Evolutionary conservation across 306 rosid species (phyloP), one percentile per base, ranked within the genome.

Genomic region (Cercis canadensis): DNA sequence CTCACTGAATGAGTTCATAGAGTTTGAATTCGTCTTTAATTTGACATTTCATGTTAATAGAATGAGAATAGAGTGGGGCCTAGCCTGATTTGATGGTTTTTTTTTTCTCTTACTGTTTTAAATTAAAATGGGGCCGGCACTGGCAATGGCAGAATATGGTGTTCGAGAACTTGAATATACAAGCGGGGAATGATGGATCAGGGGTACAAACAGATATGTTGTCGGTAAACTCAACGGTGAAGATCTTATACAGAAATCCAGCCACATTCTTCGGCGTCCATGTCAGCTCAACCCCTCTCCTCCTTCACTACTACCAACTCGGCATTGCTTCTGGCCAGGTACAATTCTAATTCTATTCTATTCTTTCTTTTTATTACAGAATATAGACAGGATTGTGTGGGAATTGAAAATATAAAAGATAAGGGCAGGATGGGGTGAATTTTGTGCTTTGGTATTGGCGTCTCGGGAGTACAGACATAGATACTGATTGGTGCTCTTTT

Each of bases 241-340:
- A 73, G 83, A 86, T 94, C 10, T 19, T 55, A 7, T 94, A 87
- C 80, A 82, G 63, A 54, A 94, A 94, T 62, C 92, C 90, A 0
- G 96, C 81, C 14, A 87, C 97, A 3, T 94, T 94, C 73, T 94
- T 90, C 79, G 96, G 96, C 32, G 87, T 89, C 70, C 98, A 94
- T 54, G 98, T 90, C 87, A 86, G 85, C 39, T 82, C 89, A 0
- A 87, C 89, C 1, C 97, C 95, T 7, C 55, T 94, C 49, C 77
- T 82, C 4, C 96, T 94, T 17, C 81, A 39, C 40, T 89, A 82
- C 62, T 84, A 71, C 80, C 92, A 90, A 83, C 97, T 90, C 59
- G 58, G 45, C 8, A 24, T 94, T 2, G 98, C 91, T 18, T 84
- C 95, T 5, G 98, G 95, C 11, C 89, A 86, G 98, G 98, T 90